These are phyloP conservation scores for Phalaenopsis hybrid DNA, from an alignment of 116 monocot genomes.

Conservation along the genomic window DNA sequence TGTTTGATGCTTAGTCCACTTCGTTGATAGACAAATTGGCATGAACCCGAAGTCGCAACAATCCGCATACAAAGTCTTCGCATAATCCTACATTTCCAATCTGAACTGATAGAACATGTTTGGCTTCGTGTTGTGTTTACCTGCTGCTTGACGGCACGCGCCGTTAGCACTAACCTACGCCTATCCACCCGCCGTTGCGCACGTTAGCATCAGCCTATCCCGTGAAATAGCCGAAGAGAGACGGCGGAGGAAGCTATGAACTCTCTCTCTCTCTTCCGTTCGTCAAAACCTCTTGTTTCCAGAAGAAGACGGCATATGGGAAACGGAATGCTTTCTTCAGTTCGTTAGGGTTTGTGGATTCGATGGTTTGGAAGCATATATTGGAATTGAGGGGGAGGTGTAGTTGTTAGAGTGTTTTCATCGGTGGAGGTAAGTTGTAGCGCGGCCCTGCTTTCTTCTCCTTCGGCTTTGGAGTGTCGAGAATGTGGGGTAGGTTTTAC, in stretches of 20 bases:
- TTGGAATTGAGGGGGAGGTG: background rate
- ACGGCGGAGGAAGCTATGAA: background rate
- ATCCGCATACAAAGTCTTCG: too few species aligned
- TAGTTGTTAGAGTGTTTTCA: background rate
- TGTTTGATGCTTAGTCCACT: too few species aligned
- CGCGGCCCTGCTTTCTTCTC: background rate
- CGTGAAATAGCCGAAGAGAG: background rate
- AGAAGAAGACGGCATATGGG: background rate
- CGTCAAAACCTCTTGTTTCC: background rate
- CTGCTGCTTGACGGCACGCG: background rate
- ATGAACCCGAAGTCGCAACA: too few species aligned
- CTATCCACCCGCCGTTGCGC: background rate
- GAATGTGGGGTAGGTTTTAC: slow-evolving; percentile 28
- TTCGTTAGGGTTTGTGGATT: background rate
- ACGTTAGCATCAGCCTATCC: slow-evolving; percentile 2
- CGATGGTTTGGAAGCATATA: slow-evolving; percentile 1
- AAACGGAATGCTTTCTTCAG: background rate
- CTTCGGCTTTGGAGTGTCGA: background rate
- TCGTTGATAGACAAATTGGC: too few species aligned
- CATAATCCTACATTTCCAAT: too few species aligned
- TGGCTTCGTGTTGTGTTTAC: background rate
- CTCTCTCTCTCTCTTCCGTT: background rate
- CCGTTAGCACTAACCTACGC: background rate
- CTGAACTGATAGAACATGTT: background rate
- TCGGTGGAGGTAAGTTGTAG: background rate